Conservation (phyloP, 2,329 filamentous ascomycete genomes). For the Huntiella savannae region DNA sequence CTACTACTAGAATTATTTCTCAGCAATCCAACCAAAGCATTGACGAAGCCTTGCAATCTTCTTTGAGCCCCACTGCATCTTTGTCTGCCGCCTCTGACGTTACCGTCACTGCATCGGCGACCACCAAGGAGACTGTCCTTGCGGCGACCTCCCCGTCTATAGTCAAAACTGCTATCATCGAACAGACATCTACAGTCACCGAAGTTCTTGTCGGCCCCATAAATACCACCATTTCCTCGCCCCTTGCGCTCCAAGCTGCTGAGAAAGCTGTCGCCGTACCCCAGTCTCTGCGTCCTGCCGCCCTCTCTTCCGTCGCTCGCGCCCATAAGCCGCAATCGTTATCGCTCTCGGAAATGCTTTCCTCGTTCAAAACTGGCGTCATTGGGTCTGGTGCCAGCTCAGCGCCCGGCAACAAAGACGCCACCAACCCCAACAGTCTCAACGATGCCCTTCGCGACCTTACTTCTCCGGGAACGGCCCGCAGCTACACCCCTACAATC, state of each 20-base stretch:
- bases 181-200: neutral
- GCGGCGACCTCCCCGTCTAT: slow-evolving; percentile 5
- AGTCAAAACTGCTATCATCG: neutral
- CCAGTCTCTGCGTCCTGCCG: slow-evolving; percentile 47
- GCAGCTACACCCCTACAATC: slow-evolving; percentile 17
- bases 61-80: slow-evolving; percentile 11
- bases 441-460: slow-evolving; percentile 40
- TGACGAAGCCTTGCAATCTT: too few species aligned
- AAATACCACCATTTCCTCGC: slow-evolving; percentile 10
- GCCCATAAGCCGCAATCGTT: slow-evolving; percentile 43
- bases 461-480: slow-evolving; percentile 17
- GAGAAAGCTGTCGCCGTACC: slow-evolving; percentile 8
- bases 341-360: slow-evolving; percentile 41
- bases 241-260: slow-evolving; percentile 15
- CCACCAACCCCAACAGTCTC: slow-evolving; percentile 27
- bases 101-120: slow-evolving; percentile 11
- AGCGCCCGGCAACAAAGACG: slow-evolving; percentile 17
- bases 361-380: slow-evolving; percentile 18
- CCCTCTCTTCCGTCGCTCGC: slow-evolving; percentile 48
- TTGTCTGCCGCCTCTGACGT: slow-evolving; percentile 12
- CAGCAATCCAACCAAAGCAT: neutral
- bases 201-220: neutral
- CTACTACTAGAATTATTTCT: slow-evolving; percentile 1
- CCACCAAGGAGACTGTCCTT: slow-evolving; percentile 12
- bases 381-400: slow-evolving; percentile 19